Percentiles rank a stretch among this genome's conserved stretches.
Conservation (phyloP, 2,329 filamentous ascomycete genomes). For the Diaporthe batatas region DNA sequence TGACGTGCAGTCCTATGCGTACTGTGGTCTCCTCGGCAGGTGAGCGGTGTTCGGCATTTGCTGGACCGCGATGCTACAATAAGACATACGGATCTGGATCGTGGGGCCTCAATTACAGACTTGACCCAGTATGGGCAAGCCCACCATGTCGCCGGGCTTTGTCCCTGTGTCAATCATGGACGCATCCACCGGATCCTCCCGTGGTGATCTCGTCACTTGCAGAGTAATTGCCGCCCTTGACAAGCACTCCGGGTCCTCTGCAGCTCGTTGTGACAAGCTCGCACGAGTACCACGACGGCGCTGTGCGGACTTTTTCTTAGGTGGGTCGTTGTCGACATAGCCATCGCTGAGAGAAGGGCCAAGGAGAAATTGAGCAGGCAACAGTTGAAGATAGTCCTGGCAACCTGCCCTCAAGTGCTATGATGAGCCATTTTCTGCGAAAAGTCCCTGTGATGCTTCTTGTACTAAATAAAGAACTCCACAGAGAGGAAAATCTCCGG, state of each 20-base stretch:
- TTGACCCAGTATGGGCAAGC: constrained; percentile 2
- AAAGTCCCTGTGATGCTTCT: constrained; percentile 1
- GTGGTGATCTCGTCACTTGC: constrained; percentile 7
- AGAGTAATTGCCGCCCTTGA: neutral
- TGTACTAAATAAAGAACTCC: neutral
- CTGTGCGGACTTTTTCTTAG: neutral
- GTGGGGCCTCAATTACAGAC: constrained; percentile 20
- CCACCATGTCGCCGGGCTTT: constrained; percentile 8
- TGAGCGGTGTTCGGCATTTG: constrained; percentile 4
- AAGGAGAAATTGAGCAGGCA: neutral
- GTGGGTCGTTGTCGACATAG: neutral
- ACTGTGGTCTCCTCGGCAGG: neutral
- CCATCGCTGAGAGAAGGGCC: neutral
- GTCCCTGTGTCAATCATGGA: constrained; percentile 24
- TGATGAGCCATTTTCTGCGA: constrained; percentile 1
- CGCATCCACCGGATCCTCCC: constrained; percentile 25
- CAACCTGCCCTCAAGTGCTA: neutral
- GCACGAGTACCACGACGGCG: neutral
- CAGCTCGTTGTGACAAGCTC: neutral
- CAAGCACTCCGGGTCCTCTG: neutral
- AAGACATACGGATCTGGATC: neutral
- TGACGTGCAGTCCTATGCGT: neutral
- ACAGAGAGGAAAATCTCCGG: constrained; percentile 11
- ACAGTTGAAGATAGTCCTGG: too few relatives aligned
- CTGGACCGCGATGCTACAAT: neutral